Percentiles rank a stretch among this genome's conserved stretches.
Evolutionary conservation across 768 basidiomycete genomes (phyloP).

Genomic region (Pleurotus pulmonarius): DNA sequence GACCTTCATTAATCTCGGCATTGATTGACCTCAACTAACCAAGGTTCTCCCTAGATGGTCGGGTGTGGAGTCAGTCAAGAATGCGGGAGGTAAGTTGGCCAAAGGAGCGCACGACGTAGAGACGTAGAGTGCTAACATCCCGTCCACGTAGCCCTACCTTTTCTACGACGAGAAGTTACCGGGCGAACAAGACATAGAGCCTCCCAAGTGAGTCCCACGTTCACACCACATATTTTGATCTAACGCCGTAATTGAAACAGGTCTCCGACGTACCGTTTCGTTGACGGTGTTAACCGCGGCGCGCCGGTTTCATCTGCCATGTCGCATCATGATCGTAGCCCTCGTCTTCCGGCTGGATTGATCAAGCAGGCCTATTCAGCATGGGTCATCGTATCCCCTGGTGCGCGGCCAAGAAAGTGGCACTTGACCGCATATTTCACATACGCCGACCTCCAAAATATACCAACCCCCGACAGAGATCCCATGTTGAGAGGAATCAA

Average conservation of each 20-base stretch:
- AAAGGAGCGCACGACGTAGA: constrained; percentile 1
- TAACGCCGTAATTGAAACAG: constrained; percentile 14
- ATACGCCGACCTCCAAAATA: constrained; percentile 40
- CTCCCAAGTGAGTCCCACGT: constrained; percentile 20
- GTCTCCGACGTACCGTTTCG: constrained; percentile 48
- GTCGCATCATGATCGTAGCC: constrained; percentile 55
- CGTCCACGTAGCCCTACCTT: constrained; percentile 49
- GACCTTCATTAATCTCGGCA: not conserved
- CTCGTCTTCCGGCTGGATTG: constrained; percentile 50
- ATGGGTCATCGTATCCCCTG: constrained; percentile 45
- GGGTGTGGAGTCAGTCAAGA: constrained; percentile 65
- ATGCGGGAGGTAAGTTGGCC: constrained; percentile 49
- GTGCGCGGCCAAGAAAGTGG: constrained; percentile 55
- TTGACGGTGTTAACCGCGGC: constrained; percentile 50
- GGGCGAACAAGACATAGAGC: constrained; percentile 35
- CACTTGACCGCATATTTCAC: constrained; percentile 60
- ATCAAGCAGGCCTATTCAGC: constrained; percentile 75
- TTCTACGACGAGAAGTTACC: constrained; percentile 65
- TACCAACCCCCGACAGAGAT: constrained; percentile 46
- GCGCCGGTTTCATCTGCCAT: constrained; percentile 48
- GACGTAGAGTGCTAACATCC: constrained; percentile 5
- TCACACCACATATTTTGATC: too few relatives aligned
- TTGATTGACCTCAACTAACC: not conserved
- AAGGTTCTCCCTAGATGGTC: constrained; percentile 41
- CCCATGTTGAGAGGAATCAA: constrained; percentile 36